Evolutionary conservation across 176 grass and related monocot species (phyloP).

Genomic region (Cenchrus fungigraminus): DNA sequence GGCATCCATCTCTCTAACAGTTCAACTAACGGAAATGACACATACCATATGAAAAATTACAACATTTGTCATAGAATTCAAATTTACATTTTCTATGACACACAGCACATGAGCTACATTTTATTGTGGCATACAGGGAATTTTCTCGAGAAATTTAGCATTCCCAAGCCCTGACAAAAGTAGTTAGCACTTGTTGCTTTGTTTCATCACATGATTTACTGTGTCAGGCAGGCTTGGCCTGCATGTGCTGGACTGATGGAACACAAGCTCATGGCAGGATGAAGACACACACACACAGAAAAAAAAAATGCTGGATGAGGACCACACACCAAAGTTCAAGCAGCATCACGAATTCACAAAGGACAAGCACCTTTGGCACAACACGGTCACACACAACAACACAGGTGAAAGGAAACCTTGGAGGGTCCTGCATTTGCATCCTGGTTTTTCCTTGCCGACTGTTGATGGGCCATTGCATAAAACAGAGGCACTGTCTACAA

Average conservation of each 20-base stretch:
- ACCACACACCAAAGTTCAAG: background rate
- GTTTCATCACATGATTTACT: background rate
- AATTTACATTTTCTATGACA: no score
- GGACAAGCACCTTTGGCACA: background rate
- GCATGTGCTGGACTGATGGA: background rate
- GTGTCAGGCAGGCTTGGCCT: background rate
- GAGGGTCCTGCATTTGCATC: slow-evolving; percentile 21
- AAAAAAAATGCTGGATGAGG: background rate
- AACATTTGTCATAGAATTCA: no score
- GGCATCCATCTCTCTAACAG: no score
- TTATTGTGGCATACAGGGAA: no score
- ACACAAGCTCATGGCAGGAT: background rate
- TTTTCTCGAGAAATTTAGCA: background rate
- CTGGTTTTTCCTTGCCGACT: slow-evolving; percentile 33
- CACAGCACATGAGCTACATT: no score
- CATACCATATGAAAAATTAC: no score
- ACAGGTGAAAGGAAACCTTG: slow-evolving; percentile 18
- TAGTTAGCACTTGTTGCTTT: background rate
- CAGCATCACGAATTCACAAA: background rate
- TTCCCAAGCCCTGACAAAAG: background rate
- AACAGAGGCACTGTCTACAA: no score
- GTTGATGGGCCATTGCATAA: background rate
- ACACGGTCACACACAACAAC: background rate
- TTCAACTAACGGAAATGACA: no score
- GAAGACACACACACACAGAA: background rate